Evolutionary conservation across 2,329 filamentous ascomycete species (phyloP).

Genomic region (Metarhizium humberi): DNA sequence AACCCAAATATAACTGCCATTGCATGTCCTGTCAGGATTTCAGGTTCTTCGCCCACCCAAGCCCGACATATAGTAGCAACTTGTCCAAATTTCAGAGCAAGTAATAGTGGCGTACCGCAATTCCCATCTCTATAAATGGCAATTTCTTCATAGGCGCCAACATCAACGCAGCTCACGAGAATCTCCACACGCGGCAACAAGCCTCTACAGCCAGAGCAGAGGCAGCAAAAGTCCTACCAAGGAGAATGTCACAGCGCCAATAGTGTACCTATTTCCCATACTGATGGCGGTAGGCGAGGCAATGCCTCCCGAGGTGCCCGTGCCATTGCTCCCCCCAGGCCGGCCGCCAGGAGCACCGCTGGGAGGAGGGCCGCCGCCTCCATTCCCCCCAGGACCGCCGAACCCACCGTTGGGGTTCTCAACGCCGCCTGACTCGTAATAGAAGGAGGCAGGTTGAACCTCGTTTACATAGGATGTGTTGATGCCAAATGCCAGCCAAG

Average conservation of each 20-base stretch:
- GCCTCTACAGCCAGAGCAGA: neutral
- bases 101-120: too few species aligned
- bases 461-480: constrained; percentile 20
- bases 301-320: neutral
- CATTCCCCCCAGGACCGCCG: constrained; percentile 6
- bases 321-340: neutral
- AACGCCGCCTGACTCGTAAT: constrained; percentile 23
- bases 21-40: too few species aligned
- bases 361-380: neutral
- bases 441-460: constrained; percentile 21
- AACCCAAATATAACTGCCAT: too few species aligned
- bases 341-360: neutral
- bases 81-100: too few species aligned
- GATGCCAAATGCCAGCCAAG: constrained; percentile 44
- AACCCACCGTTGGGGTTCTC: constrained; percentile 14
- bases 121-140: too few species aligned
- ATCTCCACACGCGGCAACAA: constrained; percentile 11
- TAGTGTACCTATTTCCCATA: neutral
- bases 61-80: too few species aligned
- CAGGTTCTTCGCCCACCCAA: too few species aligned
- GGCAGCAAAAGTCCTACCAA: neutral
- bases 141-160: too few species aligned
- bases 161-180: too few species aligned
- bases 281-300: neutral
- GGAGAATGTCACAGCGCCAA: neutral